Percentiles rank a stretch among this genome's conserved stretches.
These are phyloP conservation scores for Cercospora zeae-maydis DNA, from an alignment of 2,329 filamentous ascomycete genomes.

Conservation along the genomic window DNA sequence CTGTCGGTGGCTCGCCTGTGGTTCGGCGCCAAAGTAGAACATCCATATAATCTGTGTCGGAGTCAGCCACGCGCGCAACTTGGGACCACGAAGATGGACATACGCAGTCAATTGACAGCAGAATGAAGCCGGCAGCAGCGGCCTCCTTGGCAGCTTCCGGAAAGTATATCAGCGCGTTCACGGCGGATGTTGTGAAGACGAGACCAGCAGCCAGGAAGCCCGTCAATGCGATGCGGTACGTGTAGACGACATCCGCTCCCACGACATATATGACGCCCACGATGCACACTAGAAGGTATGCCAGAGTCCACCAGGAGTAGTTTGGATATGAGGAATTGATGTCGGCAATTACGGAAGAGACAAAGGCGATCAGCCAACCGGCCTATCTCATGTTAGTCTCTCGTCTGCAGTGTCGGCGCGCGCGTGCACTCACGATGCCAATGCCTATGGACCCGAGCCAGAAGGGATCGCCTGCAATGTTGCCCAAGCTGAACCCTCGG, in stretches of 20 bases:
- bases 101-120: slow-evolving; percentile 90
- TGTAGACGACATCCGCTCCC: slow-evolving; percentile 76
- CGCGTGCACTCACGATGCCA: slow-evolving; percentile 64
- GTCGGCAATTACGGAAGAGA: slow-evolving; percentile 74
- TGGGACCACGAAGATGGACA: slow-evolving; percentile 37
- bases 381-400: slow-evolving; percentile 55
- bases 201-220: slow-evolving; percentile 81
- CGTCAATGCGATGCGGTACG: slow-evolving; percentile 88
- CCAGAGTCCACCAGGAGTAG: slow-evolving; percentile 87
- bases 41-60: slow-evolving; percentile 82
- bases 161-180: slow-evolving; percentile 82
- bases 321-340: slow-evolving; percentile 64
- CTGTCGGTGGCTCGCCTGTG: slow-evolving; percentile 77
- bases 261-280: slow-evolving; percentile 76
- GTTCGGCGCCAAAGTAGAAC: slow-evolving; percentile 95
- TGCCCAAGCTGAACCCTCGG: slow-evolving; percentile 67
- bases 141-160: slow-evolving; percentile 69
- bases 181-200: slow-evolving; percentile 78
- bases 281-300: slow-evolving; percentile 82
- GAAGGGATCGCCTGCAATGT: slow-evolving; percentile 94
- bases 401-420: background rate
- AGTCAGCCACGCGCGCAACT: background rate
- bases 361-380: slow-evolving; percentile 90
- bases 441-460: slow-evolving; percentile 93
- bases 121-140: slow-evolving; percentile 85